phyloP scores from a whole-genome alignment of 208 protist species.

The Trichomonas vaginalis region DNA sequence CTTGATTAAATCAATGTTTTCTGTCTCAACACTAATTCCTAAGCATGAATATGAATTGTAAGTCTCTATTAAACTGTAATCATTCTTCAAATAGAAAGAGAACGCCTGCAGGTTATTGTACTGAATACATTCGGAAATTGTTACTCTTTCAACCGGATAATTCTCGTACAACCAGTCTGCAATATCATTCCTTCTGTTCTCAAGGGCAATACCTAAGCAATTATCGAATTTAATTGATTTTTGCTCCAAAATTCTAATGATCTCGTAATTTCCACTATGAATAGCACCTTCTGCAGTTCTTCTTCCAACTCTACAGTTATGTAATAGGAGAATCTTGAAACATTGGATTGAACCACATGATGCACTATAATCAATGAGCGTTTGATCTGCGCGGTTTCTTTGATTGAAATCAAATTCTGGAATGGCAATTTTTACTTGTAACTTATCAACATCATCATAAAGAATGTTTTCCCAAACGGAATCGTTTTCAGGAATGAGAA shows the following conservation, averaged over 20 bases:
- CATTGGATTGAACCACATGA: not conserved
- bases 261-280: not conserved
- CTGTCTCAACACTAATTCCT: not conserved
- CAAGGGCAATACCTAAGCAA: not conserved
- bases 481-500: not conserved
- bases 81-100: not conserved
- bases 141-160: not conserved
- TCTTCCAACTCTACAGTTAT: not conserved
- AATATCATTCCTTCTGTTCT: not conserved
- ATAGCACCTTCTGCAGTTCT: not conserved
- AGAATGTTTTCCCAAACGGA: not conserved
- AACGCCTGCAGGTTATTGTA: not conserved
- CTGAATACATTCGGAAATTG: not conserved
- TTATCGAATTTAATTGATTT: not conserved
- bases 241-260: not conserved
- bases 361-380: not conserved
- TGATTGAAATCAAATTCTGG: not conserved
- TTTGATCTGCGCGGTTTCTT: not conserved
- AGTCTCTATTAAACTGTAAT: not conserved
- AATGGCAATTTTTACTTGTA: not conserved
- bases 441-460: not conserved
- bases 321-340: not conserved
- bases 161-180: not conserved
- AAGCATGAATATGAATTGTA: not conserved
- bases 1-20: not conserved